phyloP scores from a whole-genome alignment of 345 rosid species.

The Populus simonii region DNA sequence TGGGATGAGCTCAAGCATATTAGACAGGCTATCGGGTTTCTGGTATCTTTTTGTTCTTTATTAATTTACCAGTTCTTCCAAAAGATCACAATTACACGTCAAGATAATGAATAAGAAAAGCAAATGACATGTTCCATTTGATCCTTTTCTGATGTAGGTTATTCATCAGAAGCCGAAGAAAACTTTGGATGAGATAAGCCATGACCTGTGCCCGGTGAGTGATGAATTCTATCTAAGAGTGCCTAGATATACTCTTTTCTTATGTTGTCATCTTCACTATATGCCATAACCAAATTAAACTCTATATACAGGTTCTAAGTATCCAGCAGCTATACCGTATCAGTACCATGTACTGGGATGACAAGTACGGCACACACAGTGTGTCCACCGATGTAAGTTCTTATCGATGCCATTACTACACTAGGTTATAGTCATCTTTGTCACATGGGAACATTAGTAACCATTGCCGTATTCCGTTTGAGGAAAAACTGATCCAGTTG shows the following conservation, averaged over 20 bases:
- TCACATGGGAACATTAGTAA: not conserved
- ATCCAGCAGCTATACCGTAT: constrained; percentile 87
- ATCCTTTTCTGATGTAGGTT: constrained; percentile 45
- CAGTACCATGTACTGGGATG: constrained; percentile 97
- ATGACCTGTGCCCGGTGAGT: constrained; percentile 88
- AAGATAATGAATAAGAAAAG: not conserved
- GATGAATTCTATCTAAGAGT: not conserved
- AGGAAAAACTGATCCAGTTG: not conserved
- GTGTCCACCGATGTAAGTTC: constrained; percentile 82
- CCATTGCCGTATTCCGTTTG: not conserved
- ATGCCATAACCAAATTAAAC: not conserved
- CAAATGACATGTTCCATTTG: not conserved
- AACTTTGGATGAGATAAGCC: constrained; percentile 84
- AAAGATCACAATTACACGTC: not conserved
- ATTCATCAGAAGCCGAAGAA: constrained; percentile 95
- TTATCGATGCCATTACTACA: constrained; percentile 11
- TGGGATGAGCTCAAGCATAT: constrained; percentile 98
- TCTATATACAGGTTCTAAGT: constrained; percentile 61
- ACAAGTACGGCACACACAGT: constrained; percentile 90
- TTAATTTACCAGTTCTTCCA: constrained; percentile 1
- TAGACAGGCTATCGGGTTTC: constrained; percentile 90
- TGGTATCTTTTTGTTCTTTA: constrained; percentile 41
- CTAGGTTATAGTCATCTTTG: constrained; percentile 20
- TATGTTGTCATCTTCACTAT: not conserved
- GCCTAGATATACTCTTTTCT: not conserved